Evolutionary conservation across 371 early-diverging fungal genomes (phyloP), one percentile per base, ranked within the genome.

Genomic region (Zychaea mexicana): DNA sequence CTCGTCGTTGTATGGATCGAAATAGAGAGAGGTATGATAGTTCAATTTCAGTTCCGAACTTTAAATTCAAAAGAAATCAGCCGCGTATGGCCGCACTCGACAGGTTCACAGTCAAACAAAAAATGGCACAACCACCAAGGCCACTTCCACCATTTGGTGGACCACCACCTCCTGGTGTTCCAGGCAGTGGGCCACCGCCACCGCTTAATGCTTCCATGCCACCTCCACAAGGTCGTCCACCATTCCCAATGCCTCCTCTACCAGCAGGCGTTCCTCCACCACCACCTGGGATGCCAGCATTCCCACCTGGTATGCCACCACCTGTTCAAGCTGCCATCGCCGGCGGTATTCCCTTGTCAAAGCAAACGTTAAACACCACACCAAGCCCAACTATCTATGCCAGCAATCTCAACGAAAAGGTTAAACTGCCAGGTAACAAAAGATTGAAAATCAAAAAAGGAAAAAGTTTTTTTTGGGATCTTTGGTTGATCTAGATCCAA

Each of bases 331-430:
- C 71, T 24, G 39, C 69, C 4, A 38, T 68, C 22, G 65, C 64
- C 17, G 72, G 63, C 38, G 74, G 79, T n/a, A 69, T 83, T 62
- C 84, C 87, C 28, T 63, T 67, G 2, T 79, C 84, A 6, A 88
- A 85, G 65, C 86, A 87, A 56, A 76, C 81, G 33, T 69, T 87
- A 19, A 81, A 86, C 69, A 84, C 81, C 39, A 74, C 88, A 36
- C 92, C 97, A 21, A 86, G 79, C 61, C 84, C 91, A 61, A 94
- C 96, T 19, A 83, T 98, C 60, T 96, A 96, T 77, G 86, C 94
- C 61, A 88, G 87, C 64, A 90, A 92, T 70, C 78, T 98, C 42
- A 92, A 94, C 67, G 96, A 95, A 69, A 92, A 94, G 74, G 87
- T 94, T 55, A 90, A 92, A 62, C 79, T 92, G 60, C 79, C 85